Evolutionary conservation across 768 basidiomycete genomes (phyloP), one percentile per base, ranked within the genome.

Genomic region (Collybia sordida): DNA sequence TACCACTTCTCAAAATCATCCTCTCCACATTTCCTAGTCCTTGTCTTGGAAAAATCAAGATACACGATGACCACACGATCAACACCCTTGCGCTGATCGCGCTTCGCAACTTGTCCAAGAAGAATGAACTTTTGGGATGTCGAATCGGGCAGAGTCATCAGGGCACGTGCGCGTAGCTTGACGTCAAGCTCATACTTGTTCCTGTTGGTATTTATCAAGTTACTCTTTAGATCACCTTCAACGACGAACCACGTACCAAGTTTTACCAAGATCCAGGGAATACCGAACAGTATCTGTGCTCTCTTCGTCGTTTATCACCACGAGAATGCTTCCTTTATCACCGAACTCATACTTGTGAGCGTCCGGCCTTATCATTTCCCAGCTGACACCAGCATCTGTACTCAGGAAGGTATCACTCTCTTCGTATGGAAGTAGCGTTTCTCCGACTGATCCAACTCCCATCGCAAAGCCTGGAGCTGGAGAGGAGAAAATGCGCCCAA

Each of bases 291-390:
- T 71, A 52, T 88, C 81, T 3, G 85, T 86, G 19, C 69, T 62
- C 31, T 89, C 85, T 60, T 98, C 95, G 57, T 99, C 93, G 56
- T 96, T 86, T 3, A 93, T 81, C 21, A 86, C 72, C 9, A 98
- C 81, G 25, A 90, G 59, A 22, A 98, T 80, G 59, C 88, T 88
- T 0, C 80, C 97, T 59, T 79, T 78, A 60, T 97, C 97, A 4
- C 97, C 97, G 64, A 98, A 95, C 69, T 98, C 95, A 61, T 98
- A 98, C 69, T 94, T 93, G 63, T 92, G 86, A 0, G 96, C 90
- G 19, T 86, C 84, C 45, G 67, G 71, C 37, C 73, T 72, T 8
- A 86, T 77, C 87, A 92, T 93, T 19, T 60, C 70, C 96, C 97
- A 99, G 4, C 82, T 81, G 12, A 93, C 57, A 1, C 97, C 97